phyloP scores from a whole-genome alignment of 495 filamentous ascomycete species.

The Amniculicola lignicola region DNA sequence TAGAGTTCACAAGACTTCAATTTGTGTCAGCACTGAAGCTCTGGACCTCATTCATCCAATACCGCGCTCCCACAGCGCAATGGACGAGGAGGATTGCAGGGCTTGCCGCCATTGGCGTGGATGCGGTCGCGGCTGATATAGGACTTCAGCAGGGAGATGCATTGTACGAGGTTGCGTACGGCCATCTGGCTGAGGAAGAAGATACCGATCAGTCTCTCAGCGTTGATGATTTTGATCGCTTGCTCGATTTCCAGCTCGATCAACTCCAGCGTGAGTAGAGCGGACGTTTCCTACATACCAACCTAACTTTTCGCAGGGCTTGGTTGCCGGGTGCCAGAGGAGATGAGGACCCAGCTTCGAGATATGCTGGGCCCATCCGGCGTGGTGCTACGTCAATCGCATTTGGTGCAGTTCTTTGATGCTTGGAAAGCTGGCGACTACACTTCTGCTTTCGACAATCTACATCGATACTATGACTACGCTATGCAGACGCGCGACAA shows the following conservation, averaged over 20 bases:
- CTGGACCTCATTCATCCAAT: constrained; percentile 76
- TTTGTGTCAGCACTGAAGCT: constrained; percentile 73
- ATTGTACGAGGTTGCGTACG: constrained; percentile 52
- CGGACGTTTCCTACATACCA: neutral
- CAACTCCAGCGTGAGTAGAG: constrained; percentile 71
- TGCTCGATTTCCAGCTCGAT: constrained; percentile 84
- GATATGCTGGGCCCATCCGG: constrained; percentile 63
- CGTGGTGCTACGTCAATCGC: constrained; percentile 65
- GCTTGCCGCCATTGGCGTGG: constrained; percentile 61
- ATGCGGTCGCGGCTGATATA: constrained; percentile 57
- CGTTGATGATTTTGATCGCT: constrained; percentile 76
- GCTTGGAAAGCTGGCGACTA: constrained; percentile 91
- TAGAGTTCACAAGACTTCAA: constrained; percentile 77
- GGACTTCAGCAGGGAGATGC: constrained; percentile 29
- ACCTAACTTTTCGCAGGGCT: constrained; percentile 45
- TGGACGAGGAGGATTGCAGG: constrained; percentile 69
- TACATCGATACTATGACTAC: constrained; percentile 97
- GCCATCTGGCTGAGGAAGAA: constrained; percentile 51
- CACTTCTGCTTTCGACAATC: constrained; percentile 78
- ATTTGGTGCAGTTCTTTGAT: constrained; percentile 86
- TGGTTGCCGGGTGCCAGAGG: constrained; percentile 68
- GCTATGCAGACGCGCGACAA: constrained; percentile 85
- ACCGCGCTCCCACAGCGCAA: constrained; percentile 69
- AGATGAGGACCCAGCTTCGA: constrained; percentile 63
- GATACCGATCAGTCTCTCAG: constrained; percentile 44